phyloP scores from a whole-genome alignment of 2,329 filamentous ascomycete species.

The Huntiella abstrusa region DNA sequence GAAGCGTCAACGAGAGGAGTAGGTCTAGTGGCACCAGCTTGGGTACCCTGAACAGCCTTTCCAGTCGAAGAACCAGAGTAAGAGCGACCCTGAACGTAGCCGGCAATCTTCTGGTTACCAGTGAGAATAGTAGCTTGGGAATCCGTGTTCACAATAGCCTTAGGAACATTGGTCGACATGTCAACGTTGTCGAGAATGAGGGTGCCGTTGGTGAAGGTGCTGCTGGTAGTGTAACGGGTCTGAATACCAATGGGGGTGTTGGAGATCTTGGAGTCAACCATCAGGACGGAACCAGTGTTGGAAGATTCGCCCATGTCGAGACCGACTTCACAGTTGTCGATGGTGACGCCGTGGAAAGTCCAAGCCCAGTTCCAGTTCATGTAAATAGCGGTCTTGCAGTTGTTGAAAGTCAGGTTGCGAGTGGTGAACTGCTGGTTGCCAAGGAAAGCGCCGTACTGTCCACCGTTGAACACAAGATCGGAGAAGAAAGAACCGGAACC shows the following conservation, averaged over 20 bases:
- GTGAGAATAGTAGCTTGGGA: conserved; percentile 42
- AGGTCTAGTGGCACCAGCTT: conserved; percentile 40
- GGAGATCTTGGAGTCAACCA: conserved; percentile 63
- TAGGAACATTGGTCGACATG: conserved; percentile 46
- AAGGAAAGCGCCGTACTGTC: conserved; percentile 57
- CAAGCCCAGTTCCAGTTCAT: conserved; percentile 91
- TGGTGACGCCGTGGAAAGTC: conserved; percentile 56
- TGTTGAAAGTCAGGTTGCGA: conserved; percentile 65
- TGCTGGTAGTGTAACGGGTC: conserved; percentile 48
- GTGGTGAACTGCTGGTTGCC: conserved; percentile 80
- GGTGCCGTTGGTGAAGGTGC: conserved; percentile 55
- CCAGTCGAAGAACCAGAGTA: conserved; percentile 34
- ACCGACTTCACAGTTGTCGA: conserved; percentile 57
- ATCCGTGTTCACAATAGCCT: conserved; percentile 42
- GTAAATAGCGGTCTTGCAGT: conserved; percentile 64
- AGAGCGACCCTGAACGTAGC: conserved; percentile 63
- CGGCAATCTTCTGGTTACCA: conserved; percentile 48
- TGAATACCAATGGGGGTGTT: conserved; percentile 60
- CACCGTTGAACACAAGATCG: conserved; percentile 69
- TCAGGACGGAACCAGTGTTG: conserved; percentile 67
- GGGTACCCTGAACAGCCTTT: conserved; percentile 39
- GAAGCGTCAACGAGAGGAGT: conserved; percentile 38
- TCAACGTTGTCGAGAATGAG: conserved; percentile 82
- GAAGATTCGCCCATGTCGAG: conserved; percentile 56
- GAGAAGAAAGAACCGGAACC: conserved; percentile 71